Base-by-base conservation (phyloP, 257 asterid genomes). In the Gentiana dahurica region DNA sequence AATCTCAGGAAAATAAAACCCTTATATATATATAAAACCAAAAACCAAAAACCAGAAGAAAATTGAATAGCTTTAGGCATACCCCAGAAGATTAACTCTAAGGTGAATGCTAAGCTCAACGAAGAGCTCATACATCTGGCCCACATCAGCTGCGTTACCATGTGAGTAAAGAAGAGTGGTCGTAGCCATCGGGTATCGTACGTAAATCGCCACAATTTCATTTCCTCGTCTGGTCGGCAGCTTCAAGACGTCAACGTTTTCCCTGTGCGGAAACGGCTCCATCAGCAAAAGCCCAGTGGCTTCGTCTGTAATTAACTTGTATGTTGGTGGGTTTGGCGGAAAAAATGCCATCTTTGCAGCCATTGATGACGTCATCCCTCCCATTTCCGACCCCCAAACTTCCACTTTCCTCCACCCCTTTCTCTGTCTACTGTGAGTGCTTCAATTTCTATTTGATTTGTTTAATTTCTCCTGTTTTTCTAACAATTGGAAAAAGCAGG, bases 361-460 rank as follows among this genome's bases (percentile, higher is more conserved):
- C 97, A 89, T 89, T 55, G 95, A 86, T 59, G 97, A 89, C 76
- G 94, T 89, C 85, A 89, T 83, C 68, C 97, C 95, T 60, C 95
- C 97, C 95, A 86, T 83, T 51, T 47, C 58, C 48, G 46, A 41
- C 46, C 69, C 66, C 13, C 41, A 24, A 24, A 24, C 54, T 34
- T 50, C 52, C 13, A 57, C 53, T 8, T 12, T 45, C 45, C 15
- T 43, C 24, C 59, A 52, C 49, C 51, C 64, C 12, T 24, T 55
- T 34, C 66, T 66, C 35, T 67, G 60, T 61, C 57, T 33, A 60
- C 24, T 38, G 60, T 3, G 63, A 4, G 56, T 3, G 64, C 52
- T 46, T 36, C 12, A 34, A 8, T 12, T 35, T 6, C 6, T 47
- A 3, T 51, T 24, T 41, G 15, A 3, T 24, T 38, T 39, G 12